Base-by-base conservation (phyloP, 108 stramenopile genomes). In the Fistulifera pelliculosa region DNA sequence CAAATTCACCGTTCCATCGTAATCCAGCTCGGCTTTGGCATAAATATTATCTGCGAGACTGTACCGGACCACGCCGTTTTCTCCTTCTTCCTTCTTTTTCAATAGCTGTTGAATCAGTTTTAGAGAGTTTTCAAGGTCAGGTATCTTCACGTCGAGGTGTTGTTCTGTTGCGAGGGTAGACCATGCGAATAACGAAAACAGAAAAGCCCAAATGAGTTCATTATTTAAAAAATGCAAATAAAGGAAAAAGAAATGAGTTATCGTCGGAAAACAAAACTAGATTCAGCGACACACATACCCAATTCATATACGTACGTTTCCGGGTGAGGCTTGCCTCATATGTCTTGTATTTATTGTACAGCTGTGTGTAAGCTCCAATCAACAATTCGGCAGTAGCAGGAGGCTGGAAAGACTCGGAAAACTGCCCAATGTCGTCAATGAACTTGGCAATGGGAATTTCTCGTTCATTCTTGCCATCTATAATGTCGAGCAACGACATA, bases 41-140 rank as follows among this genome's bases (percentile, higher is more conserved):
- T 93, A 98, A n/a, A 99, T 70, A 25, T 79, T 93, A 67, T 99
- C 98, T 5, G 87, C 83, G 13, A 99, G 62, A 75, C 79, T 96
- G 77, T 95, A 99, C 41, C 93, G 67, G 0, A 94, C 82, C 0
- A 74, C 56, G 21, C 93, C 60, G 16, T 74, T 66, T 56, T 83
- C 85, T 16, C 39, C 60, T 18, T 70, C 71, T 17, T 79, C 80
- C 41, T 85, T 68, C 49, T 84, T 75, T 63, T 83, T 80, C 45
- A 87, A 70, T 45, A 86, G 65, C 62, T 75, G 65, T 47, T 76
- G 74, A 15, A 95, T 76, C 38, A 92, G 49, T 0, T 71, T 55
- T 21, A 95, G 75, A 3, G 86, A 88, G 38, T 86, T 90, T 77
- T 90, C 84, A 47, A 94, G 79, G 59, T 94, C 93, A 3, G 93